Base-by-base conservation (phyloP, 2,329 filamentous ascomycete species). In the Juglanconis sp. region DNA sequence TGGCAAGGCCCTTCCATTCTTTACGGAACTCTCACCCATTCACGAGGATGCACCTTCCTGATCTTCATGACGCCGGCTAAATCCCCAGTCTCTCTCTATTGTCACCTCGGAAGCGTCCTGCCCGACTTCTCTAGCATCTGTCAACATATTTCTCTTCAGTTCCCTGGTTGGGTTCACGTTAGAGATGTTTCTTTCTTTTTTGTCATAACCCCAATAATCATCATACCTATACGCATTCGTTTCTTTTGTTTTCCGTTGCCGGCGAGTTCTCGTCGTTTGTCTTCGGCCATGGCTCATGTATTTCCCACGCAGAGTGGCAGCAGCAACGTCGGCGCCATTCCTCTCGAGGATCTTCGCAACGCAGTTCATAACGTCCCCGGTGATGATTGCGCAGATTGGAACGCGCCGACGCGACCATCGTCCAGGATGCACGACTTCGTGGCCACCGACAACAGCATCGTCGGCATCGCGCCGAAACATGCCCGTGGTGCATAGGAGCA, bases 371-470 rank as follows among this genome's bases (percentile, higher is more conserved):
- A 9, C 15, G 35, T 42, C 9, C 44, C n/a, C 4, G n/a, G n/a
- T 46, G 46, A 57, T 15, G 8, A 17, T 2, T 34, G 55, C 15
- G n/a, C 9, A 2, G 44, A 56, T 2, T 42, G 44, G 40, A 17
- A 42, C 13, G 44, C 44, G 44, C 44, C 44, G 17, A 24, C 36
- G n/a, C 35, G 13, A 24, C 35, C 35, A 31, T 32, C 51, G 31
- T 56, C 58, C 13, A 42, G 35, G 9, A 3, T 63, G 3, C 61
- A 61, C 15, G 13, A 53, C 52, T 63, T 63, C 13, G 52, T 61
- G 13, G 55, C 58, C 46, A 58, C 58, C 32, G 55, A 63, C 11
- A 30, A 53, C 44, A 36, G 47, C 34, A 44, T 61, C 38, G 17
- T 4, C 15, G 61, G 53, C 15, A 44, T 24, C 17, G 51, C 31